Conservation (phyloP, 495 filamentous ascomycete genomes). For the Alectoria sarmentosa region DNA sequence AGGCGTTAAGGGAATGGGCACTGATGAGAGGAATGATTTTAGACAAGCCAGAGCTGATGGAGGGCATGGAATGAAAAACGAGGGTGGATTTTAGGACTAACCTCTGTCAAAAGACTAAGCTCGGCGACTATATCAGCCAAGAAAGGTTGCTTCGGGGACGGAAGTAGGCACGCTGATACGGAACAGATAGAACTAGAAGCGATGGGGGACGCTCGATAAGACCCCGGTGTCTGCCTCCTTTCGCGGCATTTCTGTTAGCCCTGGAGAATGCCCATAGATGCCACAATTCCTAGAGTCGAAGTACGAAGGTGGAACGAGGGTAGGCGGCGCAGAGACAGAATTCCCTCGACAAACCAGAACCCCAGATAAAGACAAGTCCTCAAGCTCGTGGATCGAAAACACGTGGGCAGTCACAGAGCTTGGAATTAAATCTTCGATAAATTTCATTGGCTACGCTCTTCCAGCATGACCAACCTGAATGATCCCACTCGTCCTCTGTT, state of each 20-base stretch:
- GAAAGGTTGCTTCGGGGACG: too few relatives aligned
- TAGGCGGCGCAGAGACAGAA: background rate
- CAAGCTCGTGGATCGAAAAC: background rate
- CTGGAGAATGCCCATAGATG: background rate
- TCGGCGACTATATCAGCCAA: background rate
- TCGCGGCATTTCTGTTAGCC: background rate
- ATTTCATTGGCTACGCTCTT: slow-evolving; percentile 40
- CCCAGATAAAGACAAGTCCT: background rate
- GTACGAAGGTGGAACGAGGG: background rate
- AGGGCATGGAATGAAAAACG: slow-evolving; percentile 65
- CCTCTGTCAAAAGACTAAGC: background rate
- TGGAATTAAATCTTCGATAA: background rate
- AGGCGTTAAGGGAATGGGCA: slow-evolving; percentile 71
- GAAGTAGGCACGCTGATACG: too few relatives aligned
- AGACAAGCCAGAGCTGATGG: slow-evolving; percentile 80
- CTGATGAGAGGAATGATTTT: slow-evolving; percentile 78
- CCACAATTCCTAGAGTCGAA: background rate
- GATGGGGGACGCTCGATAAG: background rate
- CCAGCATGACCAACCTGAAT: slow-evolving; percentile 77
- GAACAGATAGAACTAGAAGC: too few relatives aligned
- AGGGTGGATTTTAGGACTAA: background rate
- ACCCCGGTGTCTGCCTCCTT: background rate
- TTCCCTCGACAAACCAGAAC: background rate
- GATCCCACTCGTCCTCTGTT: slow-evolving; percentile 68
- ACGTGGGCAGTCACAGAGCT: background rate